phyloP scores from a whole-genome alignment of 345 rosid genomes.

The Camelina sativa region DNA sequence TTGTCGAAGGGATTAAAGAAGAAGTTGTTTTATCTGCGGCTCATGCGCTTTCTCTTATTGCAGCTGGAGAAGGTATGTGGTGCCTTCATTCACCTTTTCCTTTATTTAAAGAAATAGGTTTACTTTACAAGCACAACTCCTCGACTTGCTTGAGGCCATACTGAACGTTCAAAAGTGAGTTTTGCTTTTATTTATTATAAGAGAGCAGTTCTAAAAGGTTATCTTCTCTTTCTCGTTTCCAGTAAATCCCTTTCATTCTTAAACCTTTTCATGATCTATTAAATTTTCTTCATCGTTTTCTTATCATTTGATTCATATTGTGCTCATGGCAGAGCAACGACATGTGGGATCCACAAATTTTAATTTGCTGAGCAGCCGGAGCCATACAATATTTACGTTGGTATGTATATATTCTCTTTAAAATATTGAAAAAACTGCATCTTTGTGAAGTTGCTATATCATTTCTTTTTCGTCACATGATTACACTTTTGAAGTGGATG shows the following conservation, averaged over 20 bases:
- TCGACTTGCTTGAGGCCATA: slow-evolving; percentile 2
- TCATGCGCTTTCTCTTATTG: slow-evolving; percentile 96
- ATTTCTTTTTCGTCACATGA: slow-evolving; percentile 15
- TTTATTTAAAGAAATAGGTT: slow-evolving; percentile 28
- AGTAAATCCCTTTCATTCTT: slow-evolving; percentile 19
- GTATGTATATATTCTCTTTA: slow-evolving; percentile 51
- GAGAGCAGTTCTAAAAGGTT: slow-evolving; percentile 1
- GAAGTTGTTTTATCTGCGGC: slow-evolving; percentile 99
- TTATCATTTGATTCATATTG: slow-evolving; percentile 20
- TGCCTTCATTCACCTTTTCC: slow-evolving; percentile 34
- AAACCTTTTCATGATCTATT: no score
- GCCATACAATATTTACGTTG: slow-evolving; percentile 99
- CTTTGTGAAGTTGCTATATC: slow-evolving; percentile 30
- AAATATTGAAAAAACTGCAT: slow-evolving; percentile 29
- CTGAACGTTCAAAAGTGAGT: slow-evolving; percentile 10
- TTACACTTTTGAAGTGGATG: slow-evolving; percentile 12
- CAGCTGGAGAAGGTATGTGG: slow-evolving; percentile 95
- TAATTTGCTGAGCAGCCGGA: slow-evolving; percentile 97
- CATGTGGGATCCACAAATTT: slow-evolving; percentile 99
- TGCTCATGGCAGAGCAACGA: slow-evolving; percentile 79
- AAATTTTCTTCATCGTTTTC: no score
- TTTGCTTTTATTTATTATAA: slow-evolving; percentile 3
- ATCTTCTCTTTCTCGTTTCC: slow-evolving; percentile 7
- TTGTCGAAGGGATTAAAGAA: slow-evolving; percentile 96
- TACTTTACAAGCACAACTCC: slow-evolving; percentile 23